Percentiles rank a stretch among this genome's conserved stretches.
Evolutionary conservation across 176 grass and related monocot species (phyloP).

Genomic region (Areca catechu): DNA sequence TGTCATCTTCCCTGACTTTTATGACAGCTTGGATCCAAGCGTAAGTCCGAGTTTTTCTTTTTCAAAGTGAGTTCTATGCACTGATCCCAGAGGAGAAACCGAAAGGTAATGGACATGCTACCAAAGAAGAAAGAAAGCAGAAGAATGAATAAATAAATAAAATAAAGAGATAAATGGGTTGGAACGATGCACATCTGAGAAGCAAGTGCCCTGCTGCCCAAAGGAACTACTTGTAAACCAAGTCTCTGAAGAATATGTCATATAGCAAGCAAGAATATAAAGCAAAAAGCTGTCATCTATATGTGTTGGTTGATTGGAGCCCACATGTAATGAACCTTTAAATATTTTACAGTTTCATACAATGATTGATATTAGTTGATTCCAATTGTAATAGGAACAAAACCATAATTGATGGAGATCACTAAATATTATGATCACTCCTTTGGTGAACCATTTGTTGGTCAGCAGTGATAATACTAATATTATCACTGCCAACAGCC

Average conservation of each 20-base stretch:
- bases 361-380: no score
- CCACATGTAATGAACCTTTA: no score
- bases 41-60: not conserved
- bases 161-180: not conserved
- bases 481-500: no score
- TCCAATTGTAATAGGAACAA: no score
- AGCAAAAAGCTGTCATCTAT: not conserved
- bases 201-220: not conserved
- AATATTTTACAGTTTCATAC: no score
- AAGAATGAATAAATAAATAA: slow-evolving; percentile 27
- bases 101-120: slow-evolving; percentile 10
- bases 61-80: not conserved
- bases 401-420: no score
- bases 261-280: slow-evolving; percentile 6
- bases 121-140: not conserved
- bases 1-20: slow-evolving; percentile 27
- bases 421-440: no score
- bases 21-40: slow-evolving; percentile 33
- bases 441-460: no score
- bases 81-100: slow-evolving; percentile 16
- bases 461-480: no score
- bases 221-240: slow-evolving; percentile 26
- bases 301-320: not conserved
- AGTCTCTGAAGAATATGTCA: slow-evolving; percentile 12
- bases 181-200: not conserved